Conservation (phyloP, 768 basidiomycete genomes). For the Candolleomyces eurysporus region DNA sequence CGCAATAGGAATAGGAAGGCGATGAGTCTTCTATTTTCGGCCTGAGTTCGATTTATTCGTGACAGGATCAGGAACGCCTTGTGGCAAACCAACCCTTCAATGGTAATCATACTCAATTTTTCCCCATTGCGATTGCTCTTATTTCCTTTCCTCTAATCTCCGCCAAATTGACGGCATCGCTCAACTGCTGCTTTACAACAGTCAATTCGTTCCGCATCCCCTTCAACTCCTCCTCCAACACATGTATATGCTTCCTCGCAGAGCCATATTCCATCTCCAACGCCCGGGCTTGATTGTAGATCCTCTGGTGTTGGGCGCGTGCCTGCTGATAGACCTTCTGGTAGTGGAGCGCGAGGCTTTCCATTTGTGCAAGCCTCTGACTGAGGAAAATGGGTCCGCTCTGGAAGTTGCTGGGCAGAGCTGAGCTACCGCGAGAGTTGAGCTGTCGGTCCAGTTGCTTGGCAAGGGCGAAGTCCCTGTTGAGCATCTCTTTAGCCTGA, state of each 20-base stretch:
- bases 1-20: too few species aligned
- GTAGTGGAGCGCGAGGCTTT: not conserved
- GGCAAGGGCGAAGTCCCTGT: not conserved
- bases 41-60: too few species aligned
- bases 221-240: conserved; percentile 11
- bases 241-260: conserved; percentile 8
- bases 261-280: conserved; percentile 6
- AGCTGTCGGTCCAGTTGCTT: not conserved
- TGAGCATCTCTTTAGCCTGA: not conserved
- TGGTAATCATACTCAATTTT: too few species aligned
- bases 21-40: too few species aligned
- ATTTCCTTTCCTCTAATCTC: conserved; percentile 42
- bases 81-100: too few species aligned
- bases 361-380: conserved; percentile 5
- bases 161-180: conserved; percentile 24
- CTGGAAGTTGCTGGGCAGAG: not conserved
- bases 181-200: conserved; percentile 9
- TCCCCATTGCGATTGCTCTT: too few species aligned
- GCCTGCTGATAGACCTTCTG: not conserved
- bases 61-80: too few species aligned
- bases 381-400: too few species aligned
- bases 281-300: not conserved
- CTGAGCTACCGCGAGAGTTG: not conserved
- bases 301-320: not conserved
- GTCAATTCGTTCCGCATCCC: conserved; percentile 4